phyloP scores from a whole-genome alignment of 306 rosid genomes.

The cucumber (Cucumis sativus) region Cucumber_9930_V3 NC_026656.2:3436501-3437000 shows the following conservation, averaged over 20 bases:
- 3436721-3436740: background rate
- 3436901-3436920: background rate
- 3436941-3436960: background rate
- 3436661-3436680: background rate
- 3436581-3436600: background rate
- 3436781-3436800: background rate
- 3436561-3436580: slow-evolving; percentile 6
- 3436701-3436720: slow-evolving; percentile 15
- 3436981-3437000: background rate
- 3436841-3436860: background rate
- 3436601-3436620: background rate
- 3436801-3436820: background rate
- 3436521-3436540: background rate
- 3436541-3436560: slow-evolving; percentile 4
- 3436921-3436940: background rate
- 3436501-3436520: background rate
- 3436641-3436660: background rate
- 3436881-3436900: background rate
- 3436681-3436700: slow-evolving; percentile 16
- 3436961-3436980: background rate
- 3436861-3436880: background rate
- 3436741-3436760: background rate
- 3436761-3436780: background rate
- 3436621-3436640: background rate
- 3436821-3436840: background rate